These are phyloP conservation scores for Lithocarpus polystachyus DNA, from an alignment of 306 rosid genomes.

Conservation along the genomic window DNA sequence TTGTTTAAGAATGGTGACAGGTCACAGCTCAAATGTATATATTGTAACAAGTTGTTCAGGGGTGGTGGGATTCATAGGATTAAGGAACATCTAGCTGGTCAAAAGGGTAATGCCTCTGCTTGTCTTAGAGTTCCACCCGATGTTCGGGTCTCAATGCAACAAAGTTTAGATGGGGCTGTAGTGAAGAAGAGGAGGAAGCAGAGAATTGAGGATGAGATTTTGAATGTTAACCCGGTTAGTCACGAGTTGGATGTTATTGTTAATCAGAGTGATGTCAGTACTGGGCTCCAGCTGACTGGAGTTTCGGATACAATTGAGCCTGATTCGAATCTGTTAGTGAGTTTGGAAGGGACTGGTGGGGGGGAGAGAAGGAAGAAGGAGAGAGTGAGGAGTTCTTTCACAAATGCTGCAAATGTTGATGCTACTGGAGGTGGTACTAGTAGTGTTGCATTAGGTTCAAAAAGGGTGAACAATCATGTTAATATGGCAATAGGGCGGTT, in stretches of 20 bases:
- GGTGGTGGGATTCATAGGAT: slow-evolving; percentile 99
- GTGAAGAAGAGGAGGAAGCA: slow-evolving; percentile 81
- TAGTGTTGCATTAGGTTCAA: slow-evolving; percentile 30
- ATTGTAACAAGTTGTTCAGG: slow-evolving; percentile 80
- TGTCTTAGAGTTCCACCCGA: slow-evolving; percentile 71
- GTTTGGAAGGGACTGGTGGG: slow-evolving; percentile 43
- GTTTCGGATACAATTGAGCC: slow-evolving; percentile 38
- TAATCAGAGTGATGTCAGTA: slow-evolving; percentile 44
- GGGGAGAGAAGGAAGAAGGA: slow-evolving; percentile 66
- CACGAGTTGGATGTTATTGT: slow-evolving; percentile 31
- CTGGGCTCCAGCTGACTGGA: slow-evolving; percentile 37
- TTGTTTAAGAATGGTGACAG: slow-evolving; percentile 87
- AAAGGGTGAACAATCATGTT: slow-evolving; percentile 39
- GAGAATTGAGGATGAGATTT: slow-evolving; percentile 74
- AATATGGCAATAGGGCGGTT: slow-evolving; percentile 83
- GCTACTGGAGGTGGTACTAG: slow-evolving; percentile 27
- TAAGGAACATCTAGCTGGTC: slow-evolving; percentile 92
- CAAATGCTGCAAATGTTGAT: slow-evolving; percentile 35
- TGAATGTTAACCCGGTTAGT: slow-evolving; percentile 43
- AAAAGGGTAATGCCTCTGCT: slow-evolving; percentile 85
- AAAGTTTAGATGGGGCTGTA: slow-evolving; percentile 79
- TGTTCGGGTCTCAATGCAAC: slow-evolving; percentile 67
- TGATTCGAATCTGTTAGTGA: slow-evolving; percentile 30
- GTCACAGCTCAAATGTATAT: slow-evolving; percentile 73
- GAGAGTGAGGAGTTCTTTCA: slow-evolving; percentile 43